Conservation (phyloP, 768 basidiomycete species). For the Pholiota microspora region DNA sequence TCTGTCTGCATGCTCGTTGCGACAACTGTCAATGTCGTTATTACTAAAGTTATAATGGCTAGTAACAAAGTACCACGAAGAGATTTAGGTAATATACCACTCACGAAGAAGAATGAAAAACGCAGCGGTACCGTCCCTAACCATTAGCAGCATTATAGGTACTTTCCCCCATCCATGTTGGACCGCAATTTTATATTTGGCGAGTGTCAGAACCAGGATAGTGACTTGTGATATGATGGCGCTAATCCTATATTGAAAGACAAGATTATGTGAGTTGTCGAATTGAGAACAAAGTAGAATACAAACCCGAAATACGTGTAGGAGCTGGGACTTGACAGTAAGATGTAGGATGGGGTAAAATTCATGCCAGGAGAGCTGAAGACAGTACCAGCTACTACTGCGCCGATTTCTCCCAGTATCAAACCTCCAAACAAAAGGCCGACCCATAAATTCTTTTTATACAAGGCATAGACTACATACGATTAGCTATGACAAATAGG, state of each 20-base stretch:
- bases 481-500: background rate
- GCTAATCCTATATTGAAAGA: conserved; percentile 16
- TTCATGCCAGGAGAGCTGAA: conserved; percentile 17
- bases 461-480: conserved; percentile 30
- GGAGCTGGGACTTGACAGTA: conserved; percentile 19
- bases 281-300: background rate
- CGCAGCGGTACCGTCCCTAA: conserved; percentile 35
- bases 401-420: conserved; percentile 20
- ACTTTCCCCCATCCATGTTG: conserved; percentile 30
- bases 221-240: conserved; percentile 29
- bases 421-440: conserved; percentile 19
- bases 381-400: conserved; percentile 20
- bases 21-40: conserved; percentile 20
- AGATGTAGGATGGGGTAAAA: conserved; percentile 19
- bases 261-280: background rate
- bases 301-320: conserved; percentile 28
- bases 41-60: too few species aligned
- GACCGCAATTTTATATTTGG: conserved; percentile 27
- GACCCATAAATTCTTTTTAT: conserved; percentile 28
- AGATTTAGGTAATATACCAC: too few species aligned
- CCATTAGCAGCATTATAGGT: conserved; percentile 32
- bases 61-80: too few species aligned
- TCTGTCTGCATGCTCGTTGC: conserved; percentile 18
- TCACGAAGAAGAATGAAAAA: conserved; percentile 33
- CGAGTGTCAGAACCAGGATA: conserved; percentile 29